Percentiles rank a stretch among this genome's conserved stretches.
Conservation (phyloP, 306 rosid genomes). For the Inga oerstediana region DNA sequence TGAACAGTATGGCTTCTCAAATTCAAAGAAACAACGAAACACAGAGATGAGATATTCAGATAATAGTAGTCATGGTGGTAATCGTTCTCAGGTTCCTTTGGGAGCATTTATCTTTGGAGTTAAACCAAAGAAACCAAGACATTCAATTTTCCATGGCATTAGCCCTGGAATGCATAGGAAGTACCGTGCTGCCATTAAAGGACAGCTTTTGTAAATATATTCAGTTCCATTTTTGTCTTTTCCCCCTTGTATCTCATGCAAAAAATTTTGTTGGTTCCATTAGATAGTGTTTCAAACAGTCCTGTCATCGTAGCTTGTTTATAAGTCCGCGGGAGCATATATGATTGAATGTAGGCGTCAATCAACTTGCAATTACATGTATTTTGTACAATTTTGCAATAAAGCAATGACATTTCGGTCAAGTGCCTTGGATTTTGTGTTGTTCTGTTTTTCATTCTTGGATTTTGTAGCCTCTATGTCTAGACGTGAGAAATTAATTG, state of each 20-base stretch:
- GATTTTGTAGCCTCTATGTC: not conserved
- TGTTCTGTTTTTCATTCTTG: not conserved
- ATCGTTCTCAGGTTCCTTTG: slow-evolving; percentile 63
- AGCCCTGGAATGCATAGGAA: slow-evolving; percentile 71
- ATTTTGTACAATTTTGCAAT: slow-evolving; percentile 4
- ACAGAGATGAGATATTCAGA: slow-evolving; percentile 52
- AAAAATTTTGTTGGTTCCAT: slow-evolving; percentile 27
- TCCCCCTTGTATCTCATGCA: slow-evolving; percentile 1
- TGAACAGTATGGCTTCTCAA: slow-evolving; percentile 60
- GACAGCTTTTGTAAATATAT: slow-evolving; percentile 42
- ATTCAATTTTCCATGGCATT: slow-evolving; percentile 75
- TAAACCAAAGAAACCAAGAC: slow-evolving; percentile 68
- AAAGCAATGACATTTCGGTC: not conserved
- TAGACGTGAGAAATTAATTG: not conserved
- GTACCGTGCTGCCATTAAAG: slow-evolving; percentile 46
- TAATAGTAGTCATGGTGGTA: slow-evolving; percentile 33
- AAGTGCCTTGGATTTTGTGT: not conserved
- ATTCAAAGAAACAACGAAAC: slow-evolving; percentile 52
- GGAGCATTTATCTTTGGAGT: slow-evolving; percentile 85
- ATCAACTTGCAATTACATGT: slow-evolving; percentile 10
- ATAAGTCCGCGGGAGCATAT: slow-evolving; percentile 21
- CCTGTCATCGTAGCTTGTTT: slow-evolving; percentile 24
- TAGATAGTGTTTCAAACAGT: slow-evolving; percentile 35
- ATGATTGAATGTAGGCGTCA: slow-evolving; percentile 24
- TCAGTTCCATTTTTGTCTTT: slow-evolving; percentile 3